Evolutionary conservation across 371 early-diverging fungal species (phyloP), one percentile per base, ranked within the genome.

Genomic region (Circinella umbellata): DNA sequence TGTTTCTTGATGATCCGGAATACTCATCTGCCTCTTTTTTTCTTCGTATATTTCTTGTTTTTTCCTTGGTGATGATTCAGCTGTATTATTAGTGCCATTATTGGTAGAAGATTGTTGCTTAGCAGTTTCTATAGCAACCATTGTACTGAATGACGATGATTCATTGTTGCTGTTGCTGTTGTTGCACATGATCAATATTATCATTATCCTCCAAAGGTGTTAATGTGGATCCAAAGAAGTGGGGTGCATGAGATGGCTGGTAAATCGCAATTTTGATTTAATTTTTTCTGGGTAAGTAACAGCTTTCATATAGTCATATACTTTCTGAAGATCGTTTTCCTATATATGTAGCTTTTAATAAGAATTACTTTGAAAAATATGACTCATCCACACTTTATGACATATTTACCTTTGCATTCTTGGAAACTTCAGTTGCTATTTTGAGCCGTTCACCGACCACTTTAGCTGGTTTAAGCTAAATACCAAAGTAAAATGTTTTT

Each of bases 391-490:
- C 39, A 39, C 39, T 39, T 39, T 4, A 15, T 3, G n/a, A n/a
- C n/a, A n/a, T n/a, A n/a, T 38, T 48, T 48, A 69, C 64, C 1
- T 60, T 67, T 66, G 68, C 64, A 13, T 61, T 63, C 20, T 70
- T 70, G 13, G 76, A 60, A 27, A 49, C 67, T 15, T 81, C 73
- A 14, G 77, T 65, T 0, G 75, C 69, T 0, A 76, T 47, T 34
- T 76, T 71, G 1, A 83, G 54, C 36, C 76, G 67, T 48, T 83
- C 84, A 15, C 64, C 65, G 4, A 80, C 64, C 5, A 73, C 55
- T 57, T 80, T 77, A 14, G 77, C 72, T 3, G 74, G 60, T 53
- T 73, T 74, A 27, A 81, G 49, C 81, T 79, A 81, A 17, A 78
- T 27, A 15, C 81, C 77, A 67, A 81, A 81, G 17, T 71, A 69